Base-by-base conservation (phyloP, 2,329 filamentous ascomycete genomes). In the Trichocomaceae sp. region DNA sequence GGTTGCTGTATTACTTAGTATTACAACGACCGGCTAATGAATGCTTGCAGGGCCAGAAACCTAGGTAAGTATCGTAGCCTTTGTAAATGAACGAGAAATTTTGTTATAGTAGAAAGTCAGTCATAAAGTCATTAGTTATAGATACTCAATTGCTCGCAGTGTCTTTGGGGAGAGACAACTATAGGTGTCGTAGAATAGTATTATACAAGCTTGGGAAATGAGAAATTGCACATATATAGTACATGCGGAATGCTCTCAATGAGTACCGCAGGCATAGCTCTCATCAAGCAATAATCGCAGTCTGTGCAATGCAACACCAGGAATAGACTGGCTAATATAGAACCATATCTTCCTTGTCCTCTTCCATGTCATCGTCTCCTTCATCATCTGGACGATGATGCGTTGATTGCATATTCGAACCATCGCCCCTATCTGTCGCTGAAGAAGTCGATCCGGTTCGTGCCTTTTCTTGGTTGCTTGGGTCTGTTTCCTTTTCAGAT, bases 321-420 rank as follows among this genome's bases (percentile, higher is more conserved):
- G 29, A 22, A 41, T 12, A 33, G 19, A 45, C 26, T 17, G 5
- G 35, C 33, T 64, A 96, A 75, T 96, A 96, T 57, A 95, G 92
- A 52, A 96, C 89, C 63, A 86, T 90, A 65, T 96, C 90, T 74
- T 96, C 90, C 57, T 90, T 88, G 53, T 86, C 88, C 69, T 90
- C 87, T 52, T 93, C 84, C 61, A 95, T 79, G 55, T 92, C 85
- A 64, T 91, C 88, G 52, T 83, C 87, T 50, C 81, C 79, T 59
- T 90, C 84, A 64, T 91, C 87, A 57, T 87, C 79, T 62, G 80
- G 67, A 56, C 77, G 55, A 35, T 66, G 60, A 57, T 29, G 26
- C 26, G 54, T 60, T 57, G 65, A 66, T 55, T 57, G 54, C 61
- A 59, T 53, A 57, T 64, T 58, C 52, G 64, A 61, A 63, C 75